These are phyloP conservation scores for Rhizoclosmatium sp. DNA, from an alignment of 192 early-diverging fungal species.

Conservation along the genomic window DNA sequence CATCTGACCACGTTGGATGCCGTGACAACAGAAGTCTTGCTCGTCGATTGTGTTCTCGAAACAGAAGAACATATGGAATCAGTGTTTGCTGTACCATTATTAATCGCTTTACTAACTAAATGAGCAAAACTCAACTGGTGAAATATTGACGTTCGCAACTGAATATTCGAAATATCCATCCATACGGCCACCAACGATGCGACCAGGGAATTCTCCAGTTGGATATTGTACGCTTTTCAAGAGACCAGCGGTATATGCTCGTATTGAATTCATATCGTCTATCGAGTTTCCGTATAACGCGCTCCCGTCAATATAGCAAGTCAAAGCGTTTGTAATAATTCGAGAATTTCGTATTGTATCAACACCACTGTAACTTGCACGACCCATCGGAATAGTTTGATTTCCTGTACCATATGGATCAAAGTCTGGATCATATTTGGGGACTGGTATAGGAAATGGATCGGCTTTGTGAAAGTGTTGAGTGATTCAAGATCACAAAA, in stretches of 20 bases:
- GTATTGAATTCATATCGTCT: neutral
- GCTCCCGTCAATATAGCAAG: conserved; percentile 43
- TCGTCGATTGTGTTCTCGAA: conserved; percentile 56
- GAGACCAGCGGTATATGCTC: conserved; percentile 19
- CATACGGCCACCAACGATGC: conserved; percentile 16
- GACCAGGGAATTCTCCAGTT: conserved; percentile 32
- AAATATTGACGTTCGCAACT: conserved; percentile 32
- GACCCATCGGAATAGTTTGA: conserved; percentile 12
- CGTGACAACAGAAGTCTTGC: conserved; percentile 37
- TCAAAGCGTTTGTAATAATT: conserved; percentile 29
- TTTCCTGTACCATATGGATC: conserved; percentile 35
- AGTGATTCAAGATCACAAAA: conserved; percentile 19
- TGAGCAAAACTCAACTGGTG: conserved; percentile 14
- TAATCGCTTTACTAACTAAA: neutral
- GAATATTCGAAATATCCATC: conserved; percentile 29
- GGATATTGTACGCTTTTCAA: conserved; percentile 35
- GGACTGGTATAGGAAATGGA: conserved; percentile 43
- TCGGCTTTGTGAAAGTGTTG: conserved; percentile 31
- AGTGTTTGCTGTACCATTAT: conserved; percentile 16
- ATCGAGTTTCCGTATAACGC: conserved; percentile 39
- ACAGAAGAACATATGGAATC: conserved; percentile 25
- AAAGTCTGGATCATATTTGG: conserved; percentile 39
- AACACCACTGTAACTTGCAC: conserved; percentile 13
- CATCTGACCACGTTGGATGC: conserved; percentile 47
- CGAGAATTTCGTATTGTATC: neutral